phyloP scores from a whole-genome alignment of 352 stramenopile species.

The Pythium dissimile region DNA sequence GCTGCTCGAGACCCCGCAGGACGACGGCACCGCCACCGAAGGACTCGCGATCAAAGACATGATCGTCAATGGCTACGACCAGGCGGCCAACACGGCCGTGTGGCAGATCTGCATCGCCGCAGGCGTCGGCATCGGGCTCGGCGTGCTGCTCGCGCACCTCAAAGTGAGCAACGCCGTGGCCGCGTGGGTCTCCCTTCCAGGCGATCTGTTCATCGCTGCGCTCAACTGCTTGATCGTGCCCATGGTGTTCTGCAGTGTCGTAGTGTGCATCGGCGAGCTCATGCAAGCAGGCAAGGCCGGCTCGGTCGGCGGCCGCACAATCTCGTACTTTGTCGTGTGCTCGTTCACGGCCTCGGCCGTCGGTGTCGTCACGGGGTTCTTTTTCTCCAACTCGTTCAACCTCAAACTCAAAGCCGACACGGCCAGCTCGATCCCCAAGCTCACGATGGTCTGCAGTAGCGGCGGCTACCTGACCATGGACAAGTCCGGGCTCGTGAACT shows the following conservation, averaged over 20 bases:
- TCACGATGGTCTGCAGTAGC: constrained; percentile 49
- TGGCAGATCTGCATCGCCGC: constrained; percentile 45
- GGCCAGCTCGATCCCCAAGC: background rate
- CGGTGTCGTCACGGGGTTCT: constrained; percentile 39
- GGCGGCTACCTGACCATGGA: constrained; percentile 35
- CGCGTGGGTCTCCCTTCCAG: constrained; percentile 54
- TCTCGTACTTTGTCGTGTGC: constrained; percentile 36
- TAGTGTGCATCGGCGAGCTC: constrained; percentile 56
- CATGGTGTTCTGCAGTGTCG: constrained; percentile 67
- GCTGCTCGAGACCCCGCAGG: constrained; percentile 7
- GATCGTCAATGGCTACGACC: constrained; percentile 43
- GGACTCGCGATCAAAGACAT: constrained; percentile 42
- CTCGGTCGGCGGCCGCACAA: constrained; percentile 45
- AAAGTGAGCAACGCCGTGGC: constrained; percentile 29
- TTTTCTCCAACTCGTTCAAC: constrained; percentile 28
- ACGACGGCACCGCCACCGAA: constrained; percentile 15
- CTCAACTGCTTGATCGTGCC: constrained; percentile 68
- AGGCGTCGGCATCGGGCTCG: constrained; percentile 38
- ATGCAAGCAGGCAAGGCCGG: constrained; percentile 51
- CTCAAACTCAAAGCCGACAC: background rate
- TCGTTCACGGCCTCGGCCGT: constrained; percentile 49
- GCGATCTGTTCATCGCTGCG: constrained; percentile 55
- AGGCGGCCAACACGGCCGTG: constrained; percentile 37
- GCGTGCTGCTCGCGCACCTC: constrained; percentile 39
- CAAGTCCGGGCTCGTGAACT: constrained; percentile 37